A percentile compares a stretch with the other conserved stretches of the same genome.
phyloP scores from a whole-genome alignment of 441 rosid species.

The Gossypium schwendimanii region DNA sequence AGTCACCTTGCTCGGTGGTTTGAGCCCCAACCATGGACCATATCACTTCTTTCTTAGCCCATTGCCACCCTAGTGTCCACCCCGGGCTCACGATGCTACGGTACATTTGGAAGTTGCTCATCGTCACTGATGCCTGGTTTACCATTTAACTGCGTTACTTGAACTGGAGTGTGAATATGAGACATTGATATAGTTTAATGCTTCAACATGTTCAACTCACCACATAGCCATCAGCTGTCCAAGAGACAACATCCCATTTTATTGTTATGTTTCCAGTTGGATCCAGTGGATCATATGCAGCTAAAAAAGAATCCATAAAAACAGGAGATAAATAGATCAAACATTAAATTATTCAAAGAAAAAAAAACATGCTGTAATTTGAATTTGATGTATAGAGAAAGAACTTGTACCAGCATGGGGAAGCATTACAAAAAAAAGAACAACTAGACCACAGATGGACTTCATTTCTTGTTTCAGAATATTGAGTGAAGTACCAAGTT shows the following conservation, averaged over 20 bases:
- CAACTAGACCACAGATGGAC: constrained; percentile 18
- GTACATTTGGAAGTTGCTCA: constrained; percentile 53
- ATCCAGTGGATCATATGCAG: constrained; percentile 63
- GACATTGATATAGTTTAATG: neutral
- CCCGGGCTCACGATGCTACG: constrained; percentile 54
- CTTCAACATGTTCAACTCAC: constrained; percentile 24
- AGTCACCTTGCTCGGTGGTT: constrained; percentile 70
- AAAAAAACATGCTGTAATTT: neutral
- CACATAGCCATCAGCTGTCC: constrained; percentile 70
- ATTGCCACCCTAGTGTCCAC: constrained; percentile 60
- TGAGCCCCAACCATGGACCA: constrained; percentile 67
- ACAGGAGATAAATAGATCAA: neutral
- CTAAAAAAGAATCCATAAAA: constrained; percentile 24
- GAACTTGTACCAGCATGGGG: constrained; percentile 37
- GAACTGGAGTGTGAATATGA: neutral
- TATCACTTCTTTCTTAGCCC: constrained; percentile 62
- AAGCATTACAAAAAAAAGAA: constrained; percentile 25
- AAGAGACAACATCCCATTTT: constrained; percentile 71
- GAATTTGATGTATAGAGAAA: neutral
- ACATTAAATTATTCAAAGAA: neutral
- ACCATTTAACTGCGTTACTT: neutral
- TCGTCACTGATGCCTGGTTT: constrained; percentile 45
- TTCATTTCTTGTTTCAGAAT: constrained; percentile 12
- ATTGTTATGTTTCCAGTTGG: constrained; percentile 62
- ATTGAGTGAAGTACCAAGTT: constrained; percentile 7